Evolutionary conservation across 768 basidiomycete genomes (phyloP), one percentile per base, ranked within the genome.

Genomic region (Holtermannia corniformis): DNA sequence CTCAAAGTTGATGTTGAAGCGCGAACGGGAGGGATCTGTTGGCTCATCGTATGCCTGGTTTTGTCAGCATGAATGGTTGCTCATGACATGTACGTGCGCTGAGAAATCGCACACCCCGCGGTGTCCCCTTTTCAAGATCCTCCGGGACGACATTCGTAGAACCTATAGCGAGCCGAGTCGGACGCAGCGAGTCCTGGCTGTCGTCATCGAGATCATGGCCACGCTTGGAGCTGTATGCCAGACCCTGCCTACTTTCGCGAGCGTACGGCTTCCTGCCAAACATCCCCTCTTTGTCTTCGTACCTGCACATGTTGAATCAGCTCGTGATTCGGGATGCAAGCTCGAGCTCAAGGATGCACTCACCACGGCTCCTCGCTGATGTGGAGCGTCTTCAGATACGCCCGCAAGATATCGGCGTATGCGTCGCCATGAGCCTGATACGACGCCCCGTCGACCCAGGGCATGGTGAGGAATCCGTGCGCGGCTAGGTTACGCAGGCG

Each of bases 161-260:
- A 16, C 47, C 47, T n/a, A 49, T n/a, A 13, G 47, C 47, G 25
- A 49, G 37, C 7, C 16, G 5, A 3, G 26, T 14, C 4, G 47
- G 47, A 5, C 28, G 4, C n/a, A 28, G 37, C 27, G 26, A 49
- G 26, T 49, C 5, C n/a, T 19, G 5, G 13, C 37, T 28, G 21
- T 49, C 47, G 47, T 49, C 20, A 49, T 49, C 47, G 19, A 49
- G 11, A n/a, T 32, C 47, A 27, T 16, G 4, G 21, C 47, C 47
- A n/a, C 37, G 26, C n/a, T 32, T 25, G 25, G 21, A 27, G 16
- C 21, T 19, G 20, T 7, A 49, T 13, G 47, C 47, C 14, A 49
- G 28, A 27, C 47, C 32, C 16, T 37, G 32, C 7, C 32, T 7
- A 37, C n/a, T n/a, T n/a, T n/a, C n/a, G n/a, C n/a, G n/a, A n/a